phyloP scores from a whole-genome alignment of 441 rosid species.

The Pelargonium fulgidum region DNA sequence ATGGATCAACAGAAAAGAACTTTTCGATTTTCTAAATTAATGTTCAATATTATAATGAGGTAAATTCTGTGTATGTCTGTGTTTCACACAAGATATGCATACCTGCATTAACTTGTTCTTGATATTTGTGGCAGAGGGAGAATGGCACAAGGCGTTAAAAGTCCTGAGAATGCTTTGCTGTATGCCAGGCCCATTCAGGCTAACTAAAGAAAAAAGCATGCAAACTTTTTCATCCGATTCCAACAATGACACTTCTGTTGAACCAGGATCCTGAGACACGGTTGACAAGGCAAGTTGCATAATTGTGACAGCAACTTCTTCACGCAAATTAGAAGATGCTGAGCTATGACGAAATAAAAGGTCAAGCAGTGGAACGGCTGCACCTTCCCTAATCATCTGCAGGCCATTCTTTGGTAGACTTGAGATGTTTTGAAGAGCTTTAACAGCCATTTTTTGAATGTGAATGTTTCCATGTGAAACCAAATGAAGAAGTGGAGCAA shows the following conservation, averaged over 20 bases:
- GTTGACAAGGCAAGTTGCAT: constrained; percentile 52
- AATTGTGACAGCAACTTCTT: constrained; percentile 39
- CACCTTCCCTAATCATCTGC: constrained; percentile 57
- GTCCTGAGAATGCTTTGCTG: constrained; percentile 44
- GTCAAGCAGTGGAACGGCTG: constrained; percentile 37
- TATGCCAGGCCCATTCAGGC: constrained; percentile 38
- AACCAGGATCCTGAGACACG: constrained; percentile 32
- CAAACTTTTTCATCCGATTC: constrained; percentile 44
- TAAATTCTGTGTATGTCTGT: background rate
- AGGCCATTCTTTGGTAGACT: constrained; percentile 45
- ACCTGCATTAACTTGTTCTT: constrained; percentile 49
- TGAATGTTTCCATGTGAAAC: constrained; percentile 29
- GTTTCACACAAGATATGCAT: constrained; percentile 11
- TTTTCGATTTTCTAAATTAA: background rate
- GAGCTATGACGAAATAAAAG: constrained; percentile 39
- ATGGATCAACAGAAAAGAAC: constrained; percentile 7
- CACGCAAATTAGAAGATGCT: constrained; percentile 28
- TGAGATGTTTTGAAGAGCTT: constrained; percentile 48
- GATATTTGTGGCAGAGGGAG: constrained; percentile 37
- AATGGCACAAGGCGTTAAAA: constrained; percentile 50
- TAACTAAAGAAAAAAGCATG: constrained; percentile 45
- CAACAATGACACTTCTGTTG: constrained; percentile 32
- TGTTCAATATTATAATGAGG: constrained; percentile 1
- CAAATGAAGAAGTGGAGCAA: constrained; percentile 46
- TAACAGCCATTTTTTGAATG: constrained; percentile 40